A percentile compares a stretch with the other conserved stretches of the same genome.
Conservation (phyloP, 2,329 filamentous ascomycete species). For the Alternaria gansuensis region DNA sequence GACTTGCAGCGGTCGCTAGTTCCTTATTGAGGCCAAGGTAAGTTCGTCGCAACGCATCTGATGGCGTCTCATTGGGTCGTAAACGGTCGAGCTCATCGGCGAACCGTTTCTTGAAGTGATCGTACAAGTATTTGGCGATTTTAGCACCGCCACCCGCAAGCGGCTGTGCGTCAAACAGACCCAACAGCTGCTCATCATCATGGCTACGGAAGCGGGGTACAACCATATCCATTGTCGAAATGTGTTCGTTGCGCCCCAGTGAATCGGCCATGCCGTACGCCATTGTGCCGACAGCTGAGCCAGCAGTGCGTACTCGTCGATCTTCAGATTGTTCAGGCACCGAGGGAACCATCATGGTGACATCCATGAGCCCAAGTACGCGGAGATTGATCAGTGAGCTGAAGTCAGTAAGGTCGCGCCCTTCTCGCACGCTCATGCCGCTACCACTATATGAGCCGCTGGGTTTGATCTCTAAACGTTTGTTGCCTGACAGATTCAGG, state of each 20-base stretch:
- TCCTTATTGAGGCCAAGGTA: constrained; percentile 95
- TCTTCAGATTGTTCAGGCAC: constrained; percentile 97
- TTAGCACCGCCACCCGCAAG: constrained; percentile 89
- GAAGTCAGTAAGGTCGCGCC: constrained; percentile 86
- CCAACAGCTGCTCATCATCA: constrained; percentile 87
- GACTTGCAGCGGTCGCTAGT: constrained; percentile 82
- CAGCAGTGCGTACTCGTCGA: constrained; percentile 92
- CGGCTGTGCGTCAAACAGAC: constrained; percentile 96
- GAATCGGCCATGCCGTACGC: constrained; percentile 98
- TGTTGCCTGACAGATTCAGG: constrained; percentile 96
- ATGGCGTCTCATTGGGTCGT: constrained; percentile 75
- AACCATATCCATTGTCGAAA: constrained; percentile 95
- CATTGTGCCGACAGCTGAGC: constrained; percentile 88
- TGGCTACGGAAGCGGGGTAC: constrained; percentile 90
- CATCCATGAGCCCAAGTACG: constrained; percentile 95
- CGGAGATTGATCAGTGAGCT: constrained; percentile 82
- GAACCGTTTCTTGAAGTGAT: constrained; percentile 91
- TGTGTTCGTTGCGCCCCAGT: constrained; percentile 88
- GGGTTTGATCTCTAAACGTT: constrained; percentile 87
- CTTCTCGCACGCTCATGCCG: constrained; percentile 58
- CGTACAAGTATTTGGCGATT: constrained; percentile 94
- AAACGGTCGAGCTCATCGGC: constrained; percentile 80
- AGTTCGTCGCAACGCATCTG: constrained; percentile 83
- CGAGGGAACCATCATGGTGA: constrained; percentile 90
- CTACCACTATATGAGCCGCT: constrained; percentile 65